A percentile compares a stretch with the other conserved stretches of the same genome.
Conservation (phyloP, 208 protist genomes). For the Phytomonas francai region DNA sequence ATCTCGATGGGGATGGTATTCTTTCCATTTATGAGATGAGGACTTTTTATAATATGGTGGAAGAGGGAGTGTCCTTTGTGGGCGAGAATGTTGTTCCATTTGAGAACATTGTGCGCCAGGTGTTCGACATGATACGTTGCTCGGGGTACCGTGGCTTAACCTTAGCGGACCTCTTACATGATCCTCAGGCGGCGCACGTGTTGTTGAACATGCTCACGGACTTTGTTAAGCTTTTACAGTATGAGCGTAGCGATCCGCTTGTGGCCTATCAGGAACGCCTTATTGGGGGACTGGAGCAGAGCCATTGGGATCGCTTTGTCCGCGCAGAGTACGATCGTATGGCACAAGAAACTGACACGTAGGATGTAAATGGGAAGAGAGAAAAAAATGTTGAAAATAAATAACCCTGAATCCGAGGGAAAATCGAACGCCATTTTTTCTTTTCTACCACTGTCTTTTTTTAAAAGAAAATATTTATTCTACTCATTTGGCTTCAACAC, state of each 20-base stretch:
- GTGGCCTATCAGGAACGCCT: constrained; percentile 69
- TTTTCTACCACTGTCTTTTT: not conserved
- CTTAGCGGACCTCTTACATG: constrained; percentile 82
- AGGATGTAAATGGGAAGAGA: constrained; percentile 9
- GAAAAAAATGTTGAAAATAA: not conserved
- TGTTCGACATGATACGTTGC: constrained; percentile 90
- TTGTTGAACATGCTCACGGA: constrained; percentile 93
- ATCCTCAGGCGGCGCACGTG: constrained; percentile 68
- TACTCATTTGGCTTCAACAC: not conserved
- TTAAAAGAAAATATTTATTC: constrained; percentile 10
- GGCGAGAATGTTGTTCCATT: constrained; percentile 70
- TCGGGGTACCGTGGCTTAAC: constrained; percentile 40
- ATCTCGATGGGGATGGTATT: constrained; percentile 93
- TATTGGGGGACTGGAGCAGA: constrained; percentile 56
- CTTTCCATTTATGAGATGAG: constrained; percentile 92
- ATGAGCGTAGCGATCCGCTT: constrained; percentile 90
- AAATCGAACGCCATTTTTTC: not conserved
- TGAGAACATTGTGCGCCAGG: constrained; percentile 90
- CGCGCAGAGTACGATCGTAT: constrained; percentile 91
- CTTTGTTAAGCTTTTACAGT: constrained; percentile 89
- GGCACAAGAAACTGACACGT: constrained; percentile 62
- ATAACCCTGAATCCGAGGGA: not conserved
- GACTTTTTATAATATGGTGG: constrained; percentile 71
- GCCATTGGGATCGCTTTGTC: constrained; percentile 90
- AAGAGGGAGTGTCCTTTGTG: constrained; percentile 4